Conservation (phyloP, 495 filamentous ascomycete species). For the Sporormia fimetaria region DNA sequence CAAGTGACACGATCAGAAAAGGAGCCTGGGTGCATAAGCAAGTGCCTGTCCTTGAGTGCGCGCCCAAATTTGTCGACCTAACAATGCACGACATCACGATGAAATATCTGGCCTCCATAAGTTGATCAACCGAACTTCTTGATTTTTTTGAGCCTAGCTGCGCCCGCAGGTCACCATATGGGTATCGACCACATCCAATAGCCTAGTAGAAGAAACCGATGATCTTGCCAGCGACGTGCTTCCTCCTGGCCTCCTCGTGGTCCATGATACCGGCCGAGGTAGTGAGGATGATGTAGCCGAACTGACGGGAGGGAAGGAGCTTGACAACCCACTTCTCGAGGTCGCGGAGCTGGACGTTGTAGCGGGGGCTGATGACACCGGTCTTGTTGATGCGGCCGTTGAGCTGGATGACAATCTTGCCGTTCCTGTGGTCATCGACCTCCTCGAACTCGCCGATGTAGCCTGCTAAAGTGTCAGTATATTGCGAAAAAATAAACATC, state of each 20-base stretch:
- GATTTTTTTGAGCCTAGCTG: no score
- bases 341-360: slow-evolving; percentile 94
- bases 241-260: slow-evolving; percentile 96
- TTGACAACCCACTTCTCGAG: slow-evolving; percentile 98
- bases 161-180: no score
- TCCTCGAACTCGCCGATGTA: slow-evolving; percentile 99
- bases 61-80: no score
- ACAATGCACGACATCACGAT: no score
- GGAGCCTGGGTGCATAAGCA: no score
- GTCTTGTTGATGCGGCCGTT: slow-evolving; percentile 97
- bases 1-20: no score
- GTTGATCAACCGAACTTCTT: no score
- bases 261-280: slow-evolving; percentile 99
- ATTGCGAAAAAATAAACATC: slow-evolving; percentile 89
- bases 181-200: not conserved
- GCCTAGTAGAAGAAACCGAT: slow-evolving; percentile 89
- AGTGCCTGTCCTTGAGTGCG: no score
- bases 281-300: slow-evolving; percentile 97
- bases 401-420: slow-evolving; percentile 95
- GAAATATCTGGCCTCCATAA: no score
- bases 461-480: slow-evolving; percentile 61
- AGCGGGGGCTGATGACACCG: slow-evolving; percentile 95
- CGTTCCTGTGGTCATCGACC: slow-evolving; percentile 96
- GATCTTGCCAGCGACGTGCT: slow-evolving; percentile 95
- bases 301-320: slow-evolving; percentile 97